Evolutionary conservation across 2,329 filamentous ascomycete species (phyloP), one percentile per base, ranked within the genome.

Genomic region (Trichophyton simii): DNA sequence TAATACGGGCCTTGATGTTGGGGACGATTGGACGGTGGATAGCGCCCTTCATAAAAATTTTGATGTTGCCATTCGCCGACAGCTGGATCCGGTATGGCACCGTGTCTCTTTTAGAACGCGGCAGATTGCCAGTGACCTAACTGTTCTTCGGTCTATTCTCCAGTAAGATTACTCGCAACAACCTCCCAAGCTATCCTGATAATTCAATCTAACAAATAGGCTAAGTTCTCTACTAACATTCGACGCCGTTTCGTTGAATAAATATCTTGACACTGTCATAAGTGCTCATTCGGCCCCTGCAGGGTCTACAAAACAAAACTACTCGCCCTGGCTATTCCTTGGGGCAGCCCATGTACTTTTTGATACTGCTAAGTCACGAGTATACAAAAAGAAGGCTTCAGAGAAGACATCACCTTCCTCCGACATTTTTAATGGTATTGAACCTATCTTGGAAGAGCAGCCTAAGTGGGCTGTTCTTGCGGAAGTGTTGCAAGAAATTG

Each of bases 11-110:
- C 78, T 99, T 5, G 92, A 97, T 67, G 91, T 97, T 85, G 52
- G 52, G 20, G 91, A 95, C 63, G 91, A 96, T 69, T 97, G 92
- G 92, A 96, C 90, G 58, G 79, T 96, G 18, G 92, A 97, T 72
- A 96, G 89, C 70, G 92, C 92, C 41, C 76, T 97, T 63, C 87
- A 96, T 66, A 89, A 87, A 70, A 95, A 91, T 68, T 99, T 99
- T 72, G 94, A 97, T 72, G 79, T 88, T 63, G 87, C 91, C 61
- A 85, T 99, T 58, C 83, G 92, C 64, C 83, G 91, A 62, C 94
- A 99, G 73, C 78, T 99, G 18, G 91, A 97, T 70, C 91, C 92
- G 3, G 91, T 97, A 62, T 99, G 94, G 94, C 94, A 99, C 76
- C 85, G 94, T 60, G 89, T 96, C 59, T 96, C 88, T 72, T 95